Percentiles rank a stretch among this genome's conserved stretches.
phyloP scores from a whole-genome alignment of 1,284 basidiomycete genomes.

The Uromyces viciae-fabae region DNA sequence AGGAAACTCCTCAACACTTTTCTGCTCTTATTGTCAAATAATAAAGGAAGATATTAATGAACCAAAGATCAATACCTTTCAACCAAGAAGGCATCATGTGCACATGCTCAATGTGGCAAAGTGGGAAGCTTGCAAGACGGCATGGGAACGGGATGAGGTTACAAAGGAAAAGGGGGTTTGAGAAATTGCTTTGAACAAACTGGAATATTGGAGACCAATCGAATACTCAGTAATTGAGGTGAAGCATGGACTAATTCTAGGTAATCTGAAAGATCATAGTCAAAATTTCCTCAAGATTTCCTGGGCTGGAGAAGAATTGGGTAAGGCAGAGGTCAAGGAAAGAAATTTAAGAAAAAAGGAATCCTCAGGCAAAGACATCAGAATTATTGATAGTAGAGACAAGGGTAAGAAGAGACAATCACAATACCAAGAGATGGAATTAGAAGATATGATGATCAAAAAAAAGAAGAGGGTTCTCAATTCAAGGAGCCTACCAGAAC shows the following conservation, averaged over 20 bases:
- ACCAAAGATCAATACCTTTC: background rate
- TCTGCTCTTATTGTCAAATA: background rate
- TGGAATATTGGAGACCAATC: constrained; percentile 2
- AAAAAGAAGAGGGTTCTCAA: background rate
- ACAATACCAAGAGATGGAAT: background rate
- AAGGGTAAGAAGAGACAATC: too few relatives aligned
- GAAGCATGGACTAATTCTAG: background rate
- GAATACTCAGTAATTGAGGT: background rate
- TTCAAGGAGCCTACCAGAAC: background rate
- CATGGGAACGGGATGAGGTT: background rate
- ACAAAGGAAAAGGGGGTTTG: background rate
- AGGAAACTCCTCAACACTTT: background rate
- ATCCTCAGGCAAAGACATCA: background rate
- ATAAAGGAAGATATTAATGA: background rate
- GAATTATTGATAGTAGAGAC: background rate
- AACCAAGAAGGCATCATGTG: background rate
- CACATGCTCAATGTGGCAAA: background rate
- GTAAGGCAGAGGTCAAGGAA: too few relatives aligned
- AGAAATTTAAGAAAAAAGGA: background rate
- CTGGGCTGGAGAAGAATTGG: background rate
- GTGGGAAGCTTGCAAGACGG: background rate
- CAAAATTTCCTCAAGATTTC: background rate
- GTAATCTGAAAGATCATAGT: background rate
- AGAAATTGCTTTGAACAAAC: background rate
- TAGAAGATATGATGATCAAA: background rate